Percentiles rank a stretch among this genome's conserved stretches.
These are phyloP conservation scores for Lactarius hengduanensis DNA, from an alignment of 768 basidiomycete genomes.

Conservation along the genomic window DNA sequence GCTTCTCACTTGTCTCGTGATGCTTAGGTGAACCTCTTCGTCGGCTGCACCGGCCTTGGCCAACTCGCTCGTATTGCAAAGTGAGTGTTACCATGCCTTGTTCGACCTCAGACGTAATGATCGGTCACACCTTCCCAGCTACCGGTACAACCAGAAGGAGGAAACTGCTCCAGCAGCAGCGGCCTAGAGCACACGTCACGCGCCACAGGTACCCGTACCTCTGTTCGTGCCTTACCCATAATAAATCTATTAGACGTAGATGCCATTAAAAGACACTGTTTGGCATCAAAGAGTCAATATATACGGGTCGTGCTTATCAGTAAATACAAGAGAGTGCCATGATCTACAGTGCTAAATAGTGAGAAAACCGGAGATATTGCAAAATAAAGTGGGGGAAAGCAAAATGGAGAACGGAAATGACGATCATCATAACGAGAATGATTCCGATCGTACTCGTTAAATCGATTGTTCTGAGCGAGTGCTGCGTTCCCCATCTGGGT, in stretches of 20 bases:
- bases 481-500: background rate
- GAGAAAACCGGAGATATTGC: slow-evolving; percentile 2
- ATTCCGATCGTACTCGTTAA: background rate
- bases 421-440: background rate
- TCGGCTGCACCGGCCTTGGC: slow-evolving; percentile 62
- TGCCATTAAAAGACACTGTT: background rate
- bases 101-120: background rate
- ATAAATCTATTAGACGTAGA: background rate
- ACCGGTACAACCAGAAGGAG: slow-evolving; percentile 17
- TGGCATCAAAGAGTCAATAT: background rate
- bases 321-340: slow-evolving; percentile 20
- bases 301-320: slow-evolving; percentile 1
- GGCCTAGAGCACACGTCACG: slow-evolving; percentile 4
- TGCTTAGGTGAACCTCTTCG: slow-evolving; percentile 67
- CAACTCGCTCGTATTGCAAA: slow-evolving; percentile 63
- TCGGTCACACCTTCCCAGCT: background rate
- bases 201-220: background rate
- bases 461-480: background rate
- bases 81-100: slow-evolving; percentile 40
- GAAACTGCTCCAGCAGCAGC: background rate
- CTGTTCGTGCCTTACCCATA: background rate
- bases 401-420: background rate
- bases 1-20: slow-evolving; percentile 10
- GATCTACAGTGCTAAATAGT: slow-evolving; percentile 23
- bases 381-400: background rate